Evolutionary conservation across 306 rosid genomes (phyloP), one percentile per base, ranked within the genome.

Genomic region (Benincasa hispida): DNA sequence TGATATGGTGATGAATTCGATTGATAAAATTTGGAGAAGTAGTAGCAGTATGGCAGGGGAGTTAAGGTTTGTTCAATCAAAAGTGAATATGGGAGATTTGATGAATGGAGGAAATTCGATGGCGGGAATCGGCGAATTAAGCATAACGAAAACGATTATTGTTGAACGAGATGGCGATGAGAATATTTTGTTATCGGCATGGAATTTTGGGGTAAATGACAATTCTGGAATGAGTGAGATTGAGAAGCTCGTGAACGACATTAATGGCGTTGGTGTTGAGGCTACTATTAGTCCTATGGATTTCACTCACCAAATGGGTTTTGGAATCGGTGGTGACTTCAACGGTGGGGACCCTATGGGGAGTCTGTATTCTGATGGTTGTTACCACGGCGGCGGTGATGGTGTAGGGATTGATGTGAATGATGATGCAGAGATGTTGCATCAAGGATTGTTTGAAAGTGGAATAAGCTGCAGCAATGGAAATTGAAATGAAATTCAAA

Each of bases 1-100:
- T 5, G 79, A 80, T 25, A 77, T 77, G 80, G 77, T 75, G 76
- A 66, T 75, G 76, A 55, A 59, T 17, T 27, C 65, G 1, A 42
- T 22, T 22, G 62, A 80, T 0, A 60, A 25, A 6, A 37, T 11
- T 8, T 35, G 60, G 3, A 58, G 47, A 4, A 30, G 73, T 6
- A 76, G 72, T 12, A 55, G 79, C 37, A 47, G 80, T 8, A 25
- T 70, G 57, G 53, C 34, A 0, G 76, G 57, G 41, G 76, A 70
- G 39, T 24, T 70, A 47, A 58, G 76, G 76, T 70, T 70, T 13
- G 51, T 45, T 13, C 76, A 70, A 25, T 13, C 24, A 0, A 41
- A 47, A 14, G 58, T 0, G 21, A 28, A 28, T 3, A 42, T 22
- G 8, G 22, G 1, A 2, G 41, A 19, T 15, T 15, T 53, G 58